Evolutionary conservation across 2,329 filamentous ascomycete genomes (phyloP).

Genomic region (Cladophialophora yegresii): DNA sequence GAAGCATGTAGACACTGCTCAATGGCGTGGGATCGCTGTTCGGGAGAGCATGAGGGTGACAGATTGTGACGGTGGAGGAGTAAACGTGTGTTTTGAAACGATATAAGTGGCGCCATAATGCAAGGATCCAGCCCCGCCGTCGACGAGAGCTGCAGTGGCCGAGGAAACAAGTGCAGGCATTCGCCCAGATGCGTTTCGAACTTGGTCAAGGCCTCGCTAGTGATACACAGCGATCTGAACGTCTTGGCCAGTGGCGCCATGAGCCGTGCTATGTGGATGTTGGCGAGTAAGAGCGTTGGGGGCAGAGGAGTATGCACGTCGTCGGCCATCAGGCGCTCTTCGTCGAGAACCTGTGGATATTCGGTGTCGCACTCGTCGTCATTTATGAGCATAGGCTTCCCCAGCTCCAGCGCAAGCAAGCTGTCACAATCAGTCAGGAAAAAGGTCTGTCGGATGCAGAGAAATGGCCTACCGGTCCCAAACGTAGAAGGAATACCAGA

Average conservation of each 20-base stretch:
- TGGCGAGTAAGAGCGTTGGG: slow-evolving; percentile 55
- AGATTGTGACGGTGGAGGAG: slow-evolving; percentile 88
- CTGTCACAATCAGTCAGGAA: slow-evolving; percentile 46
- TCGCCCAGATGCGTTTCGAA: slow-evolving; percentile 79
- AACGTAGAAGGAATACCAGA: slow-evolving; percentile 94
- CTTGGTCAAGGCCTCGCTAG: slow-evolving; percentile 66
- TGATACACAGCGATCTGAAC: slow-evolving; percentile 67
- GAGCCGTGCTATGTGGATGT: slow-evolving; percentile 78
- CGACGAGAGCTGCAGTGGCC: slow-evolving; percentile 68
- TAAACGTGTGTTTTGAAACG: slow-evolving; percentile 80
- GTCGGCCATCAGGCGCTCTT: slow-evolving; percentile 53
- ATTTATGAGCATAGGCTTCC: slow-evolving; percentile 77
- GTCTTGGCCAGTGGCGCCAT: slow-evolving; percentile 73
- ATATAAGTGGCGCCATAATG: slow-evolving; percentile 71
- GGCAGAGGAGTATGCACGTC: slow-evolving; percentile 59
- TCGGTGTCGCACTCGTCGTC: slow-evolving; percentile 85
- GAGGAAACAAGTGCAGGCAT: slow-evolving; percentile 74
- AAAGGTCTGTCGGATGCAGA: neutral
- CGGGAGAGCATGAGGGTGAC: slow-evolving; percentile 66
- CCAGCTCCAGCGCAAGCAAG: slow-evolving; percentile 75
- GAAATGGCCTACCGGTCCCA: slow-evolving; percentile 69
- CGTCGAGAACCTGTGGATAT: slow-evolving; percentile 77
- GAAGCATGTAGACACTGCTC: slow-evolving; percentile 74
- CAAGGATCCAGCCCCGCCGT: slow-evolving; percentile 70
- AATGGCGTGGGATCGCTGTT: slow-evolving; percentile 70